Evolutionary conservation across 176 grass and related monocot genomes (phyloP).

Genomic region (Aegilops bicornis): DNA sequence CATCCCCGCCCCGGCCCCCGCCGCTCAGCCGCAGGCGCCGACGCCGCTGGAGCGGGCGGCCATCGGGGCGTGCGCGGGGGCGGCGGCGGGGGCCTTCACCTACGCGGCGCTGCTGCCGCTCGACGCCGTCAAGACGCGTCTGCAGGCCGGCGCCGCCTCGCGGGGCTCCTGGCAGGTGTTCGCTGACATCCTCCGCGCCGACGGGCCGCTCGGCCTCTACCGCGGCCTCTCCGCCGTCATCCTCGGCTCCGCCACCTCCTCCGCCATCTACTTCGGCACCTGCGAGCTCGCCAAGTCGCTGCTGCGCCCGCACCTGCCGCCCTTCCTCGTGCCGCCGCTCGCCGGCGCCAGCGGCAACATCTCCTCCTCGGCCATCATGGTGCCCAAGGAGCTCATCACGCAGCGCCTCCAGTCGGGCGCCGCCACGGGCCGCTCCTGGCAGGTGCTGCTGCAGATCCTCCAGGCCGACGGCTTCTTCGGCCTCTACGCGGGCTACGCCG

Average conservation of each 20-base stretch:
- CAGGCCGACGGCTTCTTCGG: constrained; percentile 65
- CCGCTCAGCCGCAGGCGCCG: not conserved
- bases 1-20: not conserved
- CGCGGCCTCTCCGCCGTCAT: constrained; percentile 73
- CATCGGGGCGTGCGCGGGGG: constrained; percentile 76
- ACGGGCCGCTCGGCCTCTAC: constrained; percentile 74
- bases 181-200: constrained; percentile 68
- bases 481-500: constrained; percentile 82
- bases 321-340: constrained; percentile 71
- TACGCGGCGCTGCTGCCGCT: constrained; percentile 84
- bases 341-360: constrained; percentile 84
- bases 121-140: constrained; percentile 83
- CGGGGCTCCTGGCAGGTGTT: constrained; percentile 49
- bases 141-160: constrained; percentile 58
- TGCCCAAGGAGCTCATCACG: constrained; percentile 98
- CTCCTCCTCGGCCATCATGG: constrained; percentile 89
- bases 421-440: constrained; percentile 55
- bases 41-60: constrained; percentile 60
- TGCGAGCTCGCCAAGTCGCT: constrained; percentile 90
- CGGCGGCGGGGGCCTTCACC: constrained; percentile 78
- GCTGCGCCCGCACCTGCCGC: constrained; percentile 46
- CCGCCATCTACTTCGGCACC: constrained; percentile 87
- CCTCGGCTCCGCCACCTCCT: constrained; percentile 79
- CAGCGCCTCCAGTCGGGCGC: constrained; percentile 91
- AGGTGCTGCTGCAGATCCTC: constrained; percentile 72